Base-by-base conservation (phyloP, 2,329 filamentous ascomycete species). In the Cordyceps cateniannulata region DNA sequence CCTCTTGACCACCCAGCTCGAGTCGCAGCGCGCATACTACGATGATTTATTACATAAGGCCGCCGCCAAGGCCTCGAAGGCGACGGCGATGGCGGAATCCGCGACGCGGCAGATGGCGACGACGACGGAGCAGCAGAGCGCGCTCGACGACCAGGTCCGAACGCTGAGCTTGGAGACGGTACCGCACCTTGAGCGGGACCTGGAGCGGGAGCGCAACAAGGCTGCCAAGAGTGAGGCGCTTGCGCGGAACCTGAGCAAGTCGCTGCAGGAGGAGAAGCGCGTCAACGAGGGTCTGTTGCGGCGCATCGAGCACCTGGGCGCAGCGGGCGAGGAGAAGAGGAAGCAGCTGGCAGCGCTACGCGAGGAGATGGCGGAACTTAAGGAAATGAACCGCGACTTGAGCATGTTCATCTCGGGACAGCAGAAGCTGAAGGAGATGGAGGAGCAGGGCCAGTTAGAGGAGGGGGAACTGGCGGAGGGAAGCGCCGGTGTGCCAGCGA, bases 1-100 rank as follows among this genome's bases (percentile, higher is more conserved):
- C 70, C 84, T 99, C 2, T 84, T 99, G 12, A 96, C 91, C 3
- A 93, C 88, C 62, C 95, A 99, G 70, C 85, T 99, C 2, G 95
- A 98, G 71, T 92, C 88, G 48, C 95, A 99, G 72, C 85, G 95
- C 10, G 82, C 90, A 0, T 99, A 98, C 74, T 99, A 96, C 67
- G 93, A 98, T 72, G 93, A 96, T 66, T 86, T 96, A 72, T 83
- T 99, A 57, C 88, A 87, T 68, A 91, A 96, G 64, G 91, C 91
- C 0, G 92, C 89, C 0, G 91, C 96, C 73, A 98, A 98, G 76
- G 93, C 93, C 0, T 83, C 87, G 1, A 85, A 88, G 68, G 91
- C 93, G 0, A 81, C 84, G 0, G 79, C 84, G 0, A 80, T 84
- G 0, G 90, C 89, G 0, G 86, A 90, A 63, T 79, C 80, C 52